These are phyloP conservation scores for Aspergillus sp. DNA, from an alignment of 2,329 filamentous ascomycete genomes.

Conservation along the genomic window DNA sequence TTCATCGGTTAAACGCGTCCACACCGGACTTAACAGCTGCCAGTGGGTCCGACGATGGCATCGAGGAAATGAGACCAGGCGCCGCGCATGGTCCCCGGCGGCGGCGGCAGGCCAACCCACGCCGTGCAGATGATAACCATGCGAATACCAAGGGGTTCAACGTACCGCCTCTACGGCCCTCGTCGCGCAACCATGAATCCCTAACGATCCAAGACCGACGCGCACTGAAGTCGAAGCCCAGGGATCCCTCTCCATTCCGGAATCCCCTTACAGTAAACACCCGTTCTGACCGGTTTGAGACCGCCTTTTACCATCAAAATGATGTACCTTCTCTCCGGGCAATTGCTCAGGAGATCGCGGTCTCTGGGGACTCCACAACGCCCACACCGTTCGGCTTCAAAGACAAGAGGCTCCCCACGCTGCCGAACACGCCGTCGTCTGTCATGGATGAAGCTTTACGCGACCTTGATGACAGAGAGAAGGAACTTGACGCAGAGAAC, in stretches of 20 bases:
- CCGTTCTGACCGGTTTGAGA: constrained; percentile 2
- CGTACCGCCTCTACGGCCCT: constrained; percentile 10
- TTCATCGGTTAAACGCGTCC: constrained; percentile 26
- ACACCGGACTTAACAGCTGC: constrained; percentile 10
- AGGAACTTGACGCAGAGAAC: constrained; percentile 24
- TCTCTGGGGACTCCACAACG: constrained; percentile 15
- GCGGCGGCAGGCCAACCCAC: no score
- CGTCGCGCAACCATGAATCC: constrained; percentile 5
- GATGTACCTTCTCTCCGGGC: neutral
- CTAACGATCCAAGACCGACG: constrained; percentile 33
- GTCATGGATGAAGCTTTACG: constrained; percentile 35
- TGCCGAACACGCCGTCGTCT: constrained; percentile 41
- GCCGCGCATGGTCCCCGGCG: neutral
- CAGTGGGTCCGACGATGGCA: constrained; percentile 5
- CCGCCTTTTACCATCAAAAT: neutral
- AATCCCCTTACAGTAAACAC: constrained; percentile 23
- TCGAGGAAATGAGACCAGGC: neutral
- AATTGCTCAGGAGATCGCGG: constrained; percentile 10
- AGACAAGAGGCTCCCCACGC: constrained; percentile 37
- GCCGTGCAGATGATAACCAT: no score
- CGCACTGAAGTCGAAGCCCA: constrained; percentile 22
- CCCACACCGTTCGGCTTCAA: constrained; percentile 20
- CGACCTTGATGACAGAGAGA: constrained; percentile 26
- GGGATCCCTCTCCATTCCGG: constrained; percentile 18
- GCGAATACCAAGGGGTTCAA: neutral